phyloP scores from a whole-genome alignment of 371 early-diverging fungal genomes.

The Catenaria anguillulae region DNA sequence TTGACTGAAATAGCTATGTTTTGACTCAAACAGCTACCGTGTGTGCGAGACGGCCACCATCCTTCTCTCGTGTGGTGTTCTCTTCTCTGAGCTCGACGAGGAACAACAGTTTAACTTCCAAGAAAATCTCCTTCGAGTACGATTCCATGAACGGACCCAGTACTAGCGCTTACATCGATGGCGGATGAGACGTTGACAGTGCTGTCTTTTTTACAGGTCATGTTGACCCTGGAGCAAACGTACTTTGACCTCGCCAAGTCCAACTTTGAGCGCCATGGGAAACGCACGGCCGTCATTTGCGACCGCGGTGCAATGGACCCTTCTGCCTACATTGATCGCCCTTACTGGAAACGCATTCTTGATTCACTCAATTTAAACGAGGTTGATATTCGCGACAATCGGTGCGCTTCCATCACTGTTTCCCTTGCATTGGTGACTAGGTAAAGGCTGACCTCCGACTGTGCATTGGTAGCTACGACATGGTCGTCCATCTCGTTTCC shows the following conservation, averaged over 20 bases:
- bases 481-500: constrained; percentile 24
- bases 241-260: constrained; percentile 18
- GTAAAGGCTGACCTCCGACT: too few relatives aligned
- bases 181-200: too few relatives aligned
- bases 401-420: too few relatives aligned
- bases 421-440: too few relatives aligned
- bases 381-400: constrained; percentile 14
- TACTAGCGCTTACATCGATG: too few relatives aligned
- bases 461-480: constrained; percentile 27
- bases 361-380: constrained; percentile 19
- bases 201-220: too few relatives aligned
- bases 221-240: constrained; percentile 24
- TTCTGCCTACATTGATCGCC: constrained; percentile 13
- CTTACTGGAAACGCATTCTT: constrained; percentile 20
- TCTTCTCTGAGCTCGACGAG: constrained; percentile 16
- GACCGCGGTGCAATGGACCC: constrained; percentile 25
- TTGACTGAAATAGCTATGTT: too few relatives aligned
- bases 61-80: constrained; percentile 19
- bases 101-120: constrained; percentile 20
- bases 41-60: constrained; percentile 27
- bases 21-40: too few relatives aligned
- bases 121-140: constrained; percentile 17
- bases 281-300: constrained; percentile 21
- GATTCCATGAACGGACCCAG: too few relatives aligned
- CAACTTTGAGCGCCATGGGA: constrained; percentile 13